phyloP scores from a whole-genome alignment of 1,284 basidiomycete species.

The Cutaneotrichosporon sp. region DNA sequence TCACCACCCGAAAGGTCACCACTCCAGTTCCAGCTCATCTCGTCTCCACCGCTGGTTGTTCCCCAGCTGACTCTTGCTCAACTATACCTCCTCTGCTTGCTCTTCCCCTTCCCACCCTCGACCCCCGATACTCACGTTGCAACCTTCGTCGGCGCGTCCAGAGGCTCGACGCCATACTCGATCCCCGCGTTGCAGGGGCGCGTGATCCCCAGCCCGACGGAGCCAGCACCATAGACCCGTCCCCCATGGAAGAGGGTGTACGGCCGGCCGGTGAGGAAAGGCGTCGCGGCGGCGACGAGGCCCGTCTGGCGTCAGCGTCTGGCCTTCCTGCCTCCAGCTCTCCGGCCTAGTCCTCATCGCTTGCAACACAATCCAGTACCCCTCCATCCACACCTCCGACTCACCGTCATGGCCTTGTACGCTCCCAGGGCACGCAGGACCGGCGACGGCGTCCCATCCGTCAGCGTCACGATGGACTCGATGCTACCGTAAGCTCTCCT shows the following conservation, averaged over 20 bases:
- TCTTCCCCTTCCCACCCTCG: not conserved
- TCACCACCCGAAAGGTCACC: no score
- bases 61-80: not conserved
- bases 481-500: constrained; percentile 15
- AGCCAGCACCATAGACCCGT: constrained; percentile 64
- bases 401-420: constrained; percentile 12
- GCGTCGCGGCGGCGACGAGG: constrained; percentile 73
- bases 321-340: no score
- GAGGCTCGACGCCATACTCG: constrained; percentile 60
- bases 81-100: not conserved
- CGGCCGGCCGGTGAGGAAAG: constrained; percentile 78
- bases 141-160: constrained; percentile 62
- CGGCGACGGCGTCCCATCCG: constrained; percentile 39
- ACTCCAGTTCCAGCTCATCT: no score
- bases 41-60: no score
- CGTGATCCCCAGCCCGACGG: constrained; percentile 68
- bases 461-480: constrained; percentile 34
- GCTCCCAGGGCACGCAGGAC: constrained; percentile 30
- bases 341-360: constrained; percentile 7
- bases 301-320: constrained; percentile 60
- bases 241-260: constrained; percentile 71
- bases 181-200: constrained; percentile 45
- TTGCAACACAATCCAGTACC: constrained; percentile 17
- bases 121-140: constrained; percentile 62
- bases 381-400: constrained; percentile 1